These are phyloP conservation scores for Hibiscus mutabilis DNA, from an alignment of 345 rosid species.

Conservation along the genomic window DNA sequence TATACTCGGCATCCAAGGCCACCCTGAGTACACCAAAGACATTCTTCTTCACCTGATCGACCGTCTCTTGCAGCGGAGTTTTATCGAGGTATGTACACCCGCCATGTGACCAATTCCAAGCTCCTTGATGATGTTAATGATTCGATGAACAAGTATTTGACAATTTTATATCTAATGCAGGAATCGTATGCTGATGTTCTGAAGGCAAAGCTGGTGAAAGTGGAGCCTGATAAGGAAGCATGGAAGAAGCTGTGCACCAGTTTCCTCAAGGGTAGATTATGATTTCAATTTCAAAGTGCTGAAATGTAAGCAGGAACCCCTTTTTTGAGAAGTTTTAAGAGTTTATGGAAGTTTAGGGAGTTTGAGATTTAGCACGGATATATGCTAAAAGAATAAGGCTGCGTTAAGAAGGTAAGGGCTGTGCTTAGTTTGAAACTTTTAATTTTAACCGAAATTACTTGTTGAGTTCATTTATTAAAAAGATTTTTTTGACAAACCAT, in stretches of 20 bases:
- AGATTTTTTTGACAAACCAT: no score
- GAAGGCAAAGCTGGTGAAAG: slow-evolving; percentile 31
- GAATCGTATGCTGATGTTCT: slow-evolving; percentile 35
- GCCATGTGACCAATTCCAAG: neutral
- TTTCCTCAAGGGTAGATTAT: slow-evolving; percentile 50
- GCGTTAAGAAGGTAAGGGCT: neutral
- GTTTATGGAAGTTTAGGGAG: neutral
- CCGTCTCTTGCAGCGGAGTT: slow-evolving; percentile 30
- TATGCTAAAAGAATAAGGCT: neutral
- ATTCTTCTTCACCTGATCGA: slow-evolving; percentile 46
- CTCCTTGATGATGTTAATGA: no score
- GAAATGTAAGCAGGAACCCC: neutral
- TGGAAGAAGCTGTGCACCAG: slow-evolving; percentile 48
- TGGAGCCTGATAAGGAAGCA: slow-evolving; percentile 43
- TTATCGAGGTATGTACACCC: slow-evolving; percentile 25
- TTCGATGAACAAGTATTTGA: neutral
- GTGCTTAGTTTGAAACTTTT: neutral
- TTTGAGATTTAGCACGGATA: neutral
- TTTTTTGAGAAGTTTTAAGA: neutral
- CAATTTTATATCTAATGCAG: slow-evolving; percentile 15
- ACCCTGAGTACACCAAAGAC: slow-evolving; percentile 61
- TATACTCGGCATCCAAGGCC: slow-evolving; percentile 76
- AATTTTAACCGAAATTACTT: no score
- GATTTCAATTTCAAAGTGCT: neutral
- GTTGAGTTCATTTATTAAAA: no score